Percentiles rank a stretch among this genome's conserved stretches.
These are phyloP conservation scores for Silene uniflora DNA, from an alignment of 148 eudicot genomes.

Conservation along the genomic window DNA sequence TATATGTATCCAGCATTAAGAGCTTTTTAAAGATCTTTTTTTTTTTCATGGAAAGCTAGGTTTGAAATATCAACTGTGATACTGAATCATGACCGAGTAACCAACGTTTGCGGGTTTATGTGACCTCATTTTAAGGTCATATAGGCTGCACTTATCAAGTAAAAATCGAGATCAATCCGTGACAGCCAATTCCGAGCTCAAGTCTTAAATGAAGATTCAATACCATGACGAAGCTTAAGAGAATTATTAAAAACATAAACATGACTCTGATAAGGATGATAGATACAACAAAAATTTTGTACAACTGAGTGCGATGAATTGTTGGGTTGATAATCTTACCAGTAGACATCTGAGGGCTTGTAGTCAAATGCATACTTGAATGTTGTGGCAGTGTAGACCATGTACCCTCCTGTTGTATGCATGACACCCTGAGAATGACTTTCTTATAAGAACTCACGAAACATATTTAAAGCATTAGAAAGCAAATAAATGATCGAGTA, in stretches of 20 bases:
- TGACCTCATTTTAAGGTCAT: too few species aligned
- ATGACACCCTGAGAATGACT: conserved; percentile 64
- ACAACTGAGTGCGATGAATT: neutral
- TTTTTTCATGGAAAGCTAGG: neutral
- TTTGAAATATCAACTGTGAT: neutral
- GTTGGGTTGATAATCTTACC: conserved; percentile 41
- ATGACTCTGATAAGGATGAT: neutral
- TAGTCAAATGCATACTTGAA: conserved; percentile 98
- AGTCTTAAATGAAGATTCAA: neutral
- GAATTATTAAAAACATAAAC: neutral
- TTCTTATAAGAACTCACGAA: neutral
- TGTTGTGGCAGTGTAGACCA: conserved; percentile 95
- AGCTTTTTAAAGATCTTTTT: neutral
- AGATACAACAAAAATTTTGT: conserved; percentile 2
- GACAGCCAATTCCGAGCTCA: too few species aligned
- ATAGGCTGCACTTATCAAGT: too few species aligned
- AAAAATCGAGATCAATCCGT: too few species aligned
- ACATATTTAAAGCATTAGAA: neutral
- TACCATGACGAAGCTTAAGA: neutral
- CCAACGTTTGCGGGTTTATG: too few species aligned
- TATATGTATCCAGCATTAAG: neutral
- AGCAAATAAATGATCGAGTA: conserved; percentile 4
- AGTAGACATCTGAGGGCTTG: conserved; percentile 86
- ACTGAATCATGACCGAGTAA: too few species aligned
- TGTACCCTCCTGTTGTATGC: conserved; percentile 99